These are phyloP conservation scores for Apiospora rasikravindrae DNA, from an alignment of 2,329 filamentous ascomycete species.

Conservation along the genomic window DNA sequence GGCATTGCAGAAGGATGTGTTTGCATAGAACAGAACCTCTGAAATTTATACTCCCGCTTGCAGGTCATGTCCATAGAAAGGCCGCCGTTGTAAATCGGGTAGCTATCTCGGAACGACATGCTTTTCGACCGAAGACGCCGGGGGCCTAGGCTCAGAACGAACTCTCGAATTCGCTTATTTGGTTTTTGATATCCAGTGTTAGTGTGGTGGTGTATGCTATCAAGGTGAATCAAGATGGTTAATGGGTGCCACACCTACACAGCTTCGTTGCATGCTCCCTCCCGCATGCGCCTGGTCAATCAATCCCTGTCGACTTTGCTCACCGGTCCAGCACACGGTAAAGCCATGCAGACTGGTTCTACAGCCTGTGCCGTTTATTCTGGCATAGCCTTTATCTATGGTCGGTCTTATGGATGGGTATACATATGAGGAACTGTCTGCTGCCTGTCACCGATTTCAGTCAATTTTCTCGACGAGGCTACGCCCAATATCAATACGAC, in stretches of 20 bases:
- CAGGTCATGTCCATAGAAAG: background rate
- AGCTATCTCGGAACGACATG: background rate
- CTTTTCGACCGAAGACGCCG: background rate
- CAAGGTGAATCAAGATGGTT: slow-evolving; percentile 1
- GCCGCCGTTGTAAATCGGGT: background rate
- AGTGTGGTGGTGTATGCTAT: background rate
- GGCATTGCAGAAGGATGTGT: background rate
- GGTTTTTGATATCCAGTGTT: background rate
- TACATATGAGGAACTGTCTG: background rate
- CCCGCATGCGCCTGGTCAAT: background rate
- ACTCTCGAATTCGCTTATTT: background rate
- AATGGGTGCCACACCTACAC: background rate
- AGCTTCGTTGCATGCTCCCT: background rate
- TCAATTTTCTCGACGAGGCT: background rate
- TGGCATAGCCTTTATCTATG: background rate
- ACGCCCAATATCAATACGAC: background rate
- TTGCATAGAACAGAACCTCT: background rate
- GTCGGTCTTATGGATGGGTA: background rate
- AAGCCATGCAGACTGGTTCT: background rate
- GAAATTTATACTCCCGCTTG: no score
- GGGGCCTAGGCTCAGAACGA: background rate
- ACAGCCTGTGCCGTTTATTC: background rate
- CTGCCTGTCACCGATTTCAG: background rate
- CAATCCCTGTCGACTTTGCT: background rate
- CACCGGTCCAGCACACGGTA: slow-evolving; percentile 8